Conservation (phyloP, 2,329 filamentous ascomycete species). For the Chrysosporium queenslandicum region DNA sequence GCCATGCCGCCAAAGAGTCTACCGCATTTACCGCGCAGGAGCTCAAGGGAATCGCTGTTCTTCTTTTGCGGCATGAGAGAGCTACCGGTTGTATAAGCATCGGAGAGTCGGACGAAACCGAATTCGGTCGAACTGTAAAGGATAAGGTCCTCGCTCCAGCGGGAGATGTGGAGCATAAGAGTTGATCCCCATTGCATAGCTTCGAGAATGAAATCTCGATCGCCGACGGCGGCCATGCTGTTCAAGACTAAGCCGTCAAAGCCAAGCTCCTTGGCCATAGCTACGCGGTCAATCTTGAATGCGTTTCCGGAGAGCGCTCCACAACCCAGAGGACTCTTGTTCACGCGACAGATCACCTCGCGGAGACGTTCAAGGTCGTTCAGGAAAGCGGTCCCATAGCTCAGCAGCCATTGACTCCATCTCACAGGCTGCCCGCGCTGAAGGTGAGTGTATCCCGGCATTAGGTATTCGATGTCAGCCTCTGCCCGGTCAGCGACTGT, state of each 20-base stretch:
- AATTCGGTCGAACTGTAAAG: constrained; percentile 70
- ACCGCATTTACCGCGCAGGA: constrained; percentile 68
- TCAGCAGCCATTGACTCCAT: constrained; percentile 74
- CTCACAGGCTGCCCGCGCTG: constrained; percentile 56
- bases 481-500: constrained; percentile 61
- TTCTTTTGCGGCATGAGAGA: constrained; percentile 78
- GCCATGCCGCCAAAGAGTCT: constrained; percentile 72
- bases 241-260: constrained; percentile 68
- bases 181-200: constrained; percentile 69
- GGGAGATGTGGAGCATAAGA: constrained; percentile 68
- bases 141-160: constrained; percentile 79
- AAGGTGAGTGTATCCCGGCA: constrained; percentile 83
- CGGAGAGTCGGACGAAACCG: constrained; percentile 62
- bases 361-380: constrained; percentile 67
- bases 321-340: constrained; percentile 59
- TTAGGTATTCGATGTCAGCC: constrained; percentile 63
- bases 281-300: constrained; percentile 69
- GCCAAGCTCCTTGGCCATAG: constrained; percentile 68
- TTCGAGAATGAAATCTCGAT: constrained; percentile 75
- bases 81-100: constrained; percentile 69
- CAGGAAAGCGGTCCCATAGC: constrained; percentile 60
- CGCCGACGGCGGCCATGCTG: constrained; percentile 63
- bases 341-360: constrained; percentile 64
- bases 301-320: constrained; percentile 73
- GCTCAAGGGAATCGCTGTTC: constrained; percentile 61